These are phyloP conservation scores for Colletotrichum sidae DNA, from an alignment of 2,329 filamentous ascomycete genomes.

Conservation along the genomic window DNA sequence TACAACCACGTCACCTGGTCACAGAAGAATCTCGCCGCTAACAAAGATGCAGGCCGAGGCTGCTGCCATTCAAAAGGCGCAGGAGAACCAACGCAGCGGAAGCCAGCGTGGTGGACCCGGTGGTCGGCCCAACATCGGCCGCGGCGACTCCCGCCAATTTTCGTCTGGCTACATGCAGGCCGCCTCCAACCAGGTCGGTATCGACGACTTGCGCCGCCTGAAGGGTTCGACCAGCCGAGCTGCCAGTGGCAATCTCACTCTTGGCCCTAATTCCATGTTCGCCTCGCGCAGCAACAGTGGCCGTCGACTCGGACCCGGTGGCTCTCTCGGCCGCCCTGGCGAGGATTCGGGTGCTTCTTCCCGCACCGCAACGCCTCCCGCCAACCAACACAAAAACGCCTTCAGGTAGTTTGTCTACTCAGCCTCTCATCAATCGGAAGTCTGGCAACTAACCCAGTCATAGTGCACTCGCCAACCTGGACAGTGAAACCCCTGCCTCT, in stretches of 20 bases:
- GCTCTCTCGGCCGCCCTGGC: conserved; percentile 76
- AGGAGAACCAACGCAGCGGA: conserved; percentile 70
- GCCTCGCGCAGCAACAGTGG: conserved; percentile 92
- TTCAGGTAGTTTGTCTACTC: conserved; percentile 78
- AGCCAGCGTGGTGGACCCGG: conserved; percentile 75
- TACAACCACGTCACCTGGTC: neutral
- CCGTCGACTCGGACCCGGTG: conserved; percentile 80
- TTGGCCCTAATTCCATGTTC: conserved; percentile 90
- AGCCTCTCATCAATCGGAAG: neutral
- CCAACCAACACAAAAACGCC: conserved; percentile 82
- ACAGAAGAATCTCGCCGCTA: conserved; percentile 38
- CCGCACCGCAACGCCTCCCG: conserved; percentile 87
- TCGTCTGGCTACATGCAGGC: conserved; percentile 78
- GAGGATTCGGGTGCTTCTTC: conserved; percentile 92
- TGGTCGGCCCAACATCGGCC: conserved; percentile 79
- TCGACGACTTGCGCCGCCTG: conserved; percentile 90
- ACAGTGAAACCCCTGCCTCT: conserved; percentile 73
- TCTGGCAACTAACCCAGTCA: conserved; percentile 43
- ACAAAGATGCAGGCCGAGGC: conserved; percentile 70
- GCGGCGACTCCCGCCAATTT: conserved; percentile 89
- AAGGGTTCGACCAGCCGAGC: conserved; percentile 71
- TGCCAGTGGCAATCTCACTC: conserved; percentile 71
- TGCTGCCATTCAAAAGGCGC: conserved; percentile 81
- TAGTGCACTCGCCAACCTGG: conserved; percentile 71
- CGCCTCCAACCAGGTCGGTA: conserved; percentile 86